Evolutionary conservation across 2,329 filamentous ascomycete species (phyloP).

Genomic region (Dactylellina parvicollis): DNA sequence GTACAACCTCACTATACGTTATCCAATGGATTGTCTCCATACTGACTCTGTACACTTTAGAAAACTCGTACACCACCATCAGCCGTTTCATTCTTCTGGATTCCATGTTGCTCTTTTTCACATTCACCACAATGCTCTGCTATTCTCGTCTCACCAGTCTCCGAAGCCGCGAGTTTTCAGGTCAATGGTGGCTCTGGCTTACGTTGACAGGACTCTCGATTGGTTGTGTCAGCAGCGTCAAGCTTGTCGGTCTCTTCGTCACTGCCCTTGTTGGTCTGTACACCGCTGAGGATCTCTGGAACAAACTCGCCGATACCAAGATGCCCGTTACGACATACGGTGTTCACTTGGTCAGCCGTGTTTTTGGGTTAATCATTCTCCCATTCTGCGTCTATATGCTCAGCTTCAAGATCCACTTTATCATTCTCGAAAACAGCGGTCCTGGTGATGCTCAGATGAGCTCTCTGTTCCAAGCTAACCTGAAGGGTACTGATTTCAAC

Average conservation of each 20-base stretch:
- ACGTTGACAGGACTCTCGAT: constrained; percentile 93
- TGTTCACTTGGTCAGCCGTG: constrained; percentile 80
- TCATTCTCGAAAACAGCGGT: constrained; percentile 89
- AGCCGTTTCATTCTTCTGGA: constrained; percentile 97
- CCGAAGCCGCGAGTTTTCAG: constrained; percentile 83
- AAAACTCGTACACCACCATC: constrained; percentile 99
- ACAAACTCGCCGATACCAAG: constrained; percentile 92
- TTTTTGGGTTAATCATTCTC: constrained; percentile 86
- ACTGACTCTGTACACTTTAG: constrained; percentile 60
- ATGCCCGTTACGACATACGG: constrained; percentile 82
- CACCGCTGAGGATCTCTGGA: constrained; percentile 96
- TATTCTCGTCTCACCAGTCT: constrained; percentile 96
- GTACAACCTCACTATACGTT: constrained; percentile 11
- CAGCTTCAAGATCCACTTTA: constrained; percentile 93
- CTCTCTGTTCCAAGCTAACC: constrained; percentile 97
- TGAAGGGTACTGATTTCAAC: constrained; percentile 90
- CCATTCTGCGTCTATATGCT: constrained; percentile 93
- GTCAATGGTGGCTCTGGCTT: constrained; percentile 94
- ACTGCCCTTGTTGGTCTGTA: constrained; percentile 95
- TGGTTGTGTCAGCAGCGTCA: constrained; percentile 97
- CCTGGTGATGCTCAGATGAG: constrained; percentile 99
- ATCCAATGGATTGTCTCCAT: neutral
- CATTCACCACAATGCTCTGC: constrained; percentile 95
- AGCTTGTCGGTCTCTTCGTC: constrained; percentile 95
- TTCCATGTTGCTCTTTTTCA: constrained; percentile 98